Evolutionary conservation across 345 rosid genomes (phyloP).

Genomic region (Linum lewisii): DNA sequence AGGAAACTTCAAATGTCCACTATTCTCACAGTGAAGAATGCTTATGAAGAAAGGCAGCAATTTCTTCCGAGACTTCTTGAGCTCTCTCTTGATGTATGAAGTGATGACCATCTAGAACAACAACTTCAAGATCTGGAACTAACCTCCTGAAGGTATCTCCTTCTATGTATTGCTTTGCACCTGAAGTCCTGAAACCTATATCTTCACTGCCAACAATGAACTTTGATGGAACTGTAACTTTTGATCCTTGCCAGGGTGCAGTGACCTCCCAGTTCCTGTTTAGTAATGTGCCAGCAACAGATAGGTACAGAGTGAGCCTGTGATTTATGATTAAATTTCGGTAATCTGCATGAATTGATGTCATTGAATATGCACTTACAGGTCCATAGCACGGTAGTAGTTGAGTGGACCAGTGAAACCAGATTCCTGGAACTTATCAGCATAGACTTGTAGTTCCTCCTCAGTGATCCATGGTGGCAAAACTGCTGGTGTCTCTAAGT

Average conservation of each 20-base stretch:
- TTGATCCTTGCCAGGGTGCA: slow-evolving; percentile 47
- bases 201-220: slow-evolving; percentile 46
- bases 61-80: slow-evolving; percentile 43
- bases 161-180: slow-evolving; percentile 29
- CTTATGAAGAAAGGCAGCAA: slow-evolving; percentile 37
- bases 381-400: slow-evolving; percentile 57
- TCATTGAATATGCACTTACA: slow-evolving; percentile 19
- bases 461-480: slow-evolving; percentile 62
- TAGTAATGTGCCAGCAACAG: too few relatives aligned
- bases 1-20: not conserved
- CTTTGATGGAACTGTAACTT: slow-evolving; percentile 44
- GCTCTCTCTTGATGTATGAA: slow-evolving; percentile 52
- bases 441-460: slow-evolving; percentile 50
- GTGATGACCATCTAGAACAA: slow-evolving; percentile 53
- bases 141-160: slow-evolving; percentile 43
- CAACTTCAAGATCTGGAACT: slow-evolving; percentile 47
- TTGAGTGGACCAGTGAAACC: slow-evolving; percentile 57
- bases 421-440: slow-evolving; percentile 51
- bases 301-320: too few relatives aligned
- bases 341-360: not conserved
- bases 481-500: slow-evolving; percentile 35
- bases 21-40: slow-evolving; percentile 11
- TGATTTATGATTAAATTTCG: too few relatives aligned
- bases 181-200: slow-evolving; percentile 25
- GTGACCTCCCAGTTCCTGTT: slow-evolving; percentile 60